Evolutionary conservation across 2,329 filamentous ascomycete species (phyloP).

Genomic region (Venturia asperata): DNA sequence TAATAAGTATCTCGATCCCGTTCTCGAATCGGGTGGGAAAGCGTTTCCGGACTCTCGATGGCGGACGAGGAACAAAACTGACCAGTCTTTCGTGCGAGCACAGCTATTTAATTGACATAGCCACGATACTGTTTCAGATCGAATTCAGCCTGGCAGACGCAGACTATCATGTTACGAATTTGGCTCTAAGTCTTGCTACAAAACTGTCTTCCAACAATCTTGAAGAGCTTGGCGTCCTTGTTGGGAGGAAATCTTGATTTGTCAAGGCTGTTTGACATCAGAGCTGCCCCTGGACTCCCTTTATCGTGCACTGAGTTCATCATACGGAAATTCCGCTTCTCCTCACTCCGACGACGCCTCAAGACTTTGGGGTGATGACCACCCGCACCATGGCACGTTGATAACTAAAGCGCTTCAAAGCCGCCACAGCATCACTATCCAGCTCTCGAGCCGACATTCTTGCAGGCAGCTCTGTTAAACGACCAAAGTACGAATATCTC

Average conservation of each 20-base stretch:
- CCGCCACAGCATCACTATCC: not conserved
- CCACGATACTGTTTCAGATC: too few relatives aligned
- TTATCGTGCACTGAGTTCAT: not conserved
- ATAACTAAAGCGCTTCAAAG: not conserved
- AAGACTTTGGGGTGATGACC: not conserved
- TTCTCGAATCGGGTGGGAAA: too few relatives aligned
- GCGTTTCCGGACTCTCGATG: too few relatives aligned
- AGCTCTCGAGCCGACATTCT: not conserved
- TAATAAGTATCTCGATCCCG: too few relatives aligned
- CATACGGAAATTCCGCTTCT: not conserved
- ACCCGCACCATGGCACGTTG: not conserved
- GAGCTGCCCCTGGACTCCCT: not conserved
- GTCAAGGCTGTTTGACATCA: not conserved
- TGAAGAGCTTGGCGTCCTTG: not conserved
- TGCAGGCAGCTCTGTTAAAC: not conserved
- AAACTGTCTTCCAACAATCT: not conserved
- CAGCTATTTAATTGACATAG: too few relatives aligned
- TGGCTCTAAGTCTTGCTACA: not conserved
- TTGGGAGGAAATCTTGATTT: not conserved
- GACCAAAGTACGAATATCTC: not conserved
- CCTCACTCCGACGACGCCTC: not conserved
- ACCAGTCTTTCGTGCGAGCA: too few relatives aligned
- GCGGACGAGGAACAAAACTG: too few relatives aligned
- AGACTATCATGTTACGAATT: too few relatives aligned
- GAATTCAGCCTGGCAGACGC: too few relatives aligned